phyloP scores from a whole-genome alignment of 2,329 filamentous ascomycete genomes.

The Fusarium citri region DNA sequence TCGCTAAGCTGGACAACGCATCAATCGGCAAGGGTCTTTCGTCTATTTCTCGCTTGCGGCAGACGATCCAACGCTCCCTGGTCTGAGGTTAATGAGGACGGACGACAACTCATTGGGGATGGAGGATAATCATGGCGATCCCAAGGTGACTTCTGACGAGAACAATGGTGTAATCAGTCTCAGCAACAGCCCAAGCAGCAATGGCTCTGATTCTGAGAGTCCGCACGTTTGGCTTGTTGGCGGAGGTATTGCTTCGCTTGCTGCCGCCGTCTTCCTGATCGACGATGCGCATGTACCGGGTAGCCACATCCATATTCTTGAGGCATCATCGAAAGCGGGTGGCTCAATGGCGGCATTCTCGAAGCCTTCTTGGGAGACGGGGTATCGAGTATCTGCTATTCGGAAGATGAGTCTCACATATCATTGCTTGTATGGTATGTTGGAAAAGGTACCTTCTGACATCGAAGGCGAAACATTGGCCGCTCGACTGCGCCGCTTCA shows the following conservation, averaged over 20 bases:
- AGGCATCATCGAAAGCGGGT: constrained; percentile 40
- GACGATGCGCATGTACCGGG: constrained; percentile 44
- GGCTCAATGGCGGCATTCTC: constrained; percentile 42
- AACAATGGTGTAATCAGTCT: constrained; percentile 16
- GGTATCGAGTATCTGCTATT: constrained; percentile 45
- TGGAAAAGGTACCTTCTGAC: constrained; percentile 42
- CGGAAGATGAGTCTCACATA: constrained; percentile 46
- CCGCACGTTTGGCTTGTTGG: constrained; percentile 46
- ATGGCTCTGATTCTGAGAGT: constrained; percentile 16
- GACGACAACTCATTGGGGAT: constrained; percentile 14
- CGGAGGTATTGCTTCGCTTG: constrained; percentile 44
- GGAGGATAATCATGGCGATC: constrained; percentile 15
- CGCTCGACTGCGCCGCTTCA: constrained; percentile 42
- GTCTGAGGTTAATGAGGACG: constrained; percentile 7
- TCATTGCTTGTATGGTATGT: constrained; percentile 43
- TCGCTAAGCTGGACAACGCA: constrained; percentile 16
- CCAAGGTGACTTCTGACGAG: not conserved
- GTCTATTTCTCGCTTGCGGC: constrained; percentile 25
- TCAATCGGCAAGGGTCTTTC: constrained; percentile 23
- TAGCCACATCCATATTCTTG: constrained; percentile 44
- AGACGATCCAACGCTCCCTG: constrained; percentile 28
- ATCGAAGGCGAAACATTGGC: constrained; percentile 39
- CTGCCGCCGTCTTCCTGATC: constrained; percentile 43
- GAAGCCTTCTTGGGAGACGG: constrained; percentile 42
- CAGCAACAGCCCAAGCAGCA: constrained; percentile 28